A percentile compares a stretch with the other conserved stretches of the same genome.
phyloP scores from a whole-genome alignment of 2,329 filamentous ascomycete species.

The Phoma sp. region DNA sequence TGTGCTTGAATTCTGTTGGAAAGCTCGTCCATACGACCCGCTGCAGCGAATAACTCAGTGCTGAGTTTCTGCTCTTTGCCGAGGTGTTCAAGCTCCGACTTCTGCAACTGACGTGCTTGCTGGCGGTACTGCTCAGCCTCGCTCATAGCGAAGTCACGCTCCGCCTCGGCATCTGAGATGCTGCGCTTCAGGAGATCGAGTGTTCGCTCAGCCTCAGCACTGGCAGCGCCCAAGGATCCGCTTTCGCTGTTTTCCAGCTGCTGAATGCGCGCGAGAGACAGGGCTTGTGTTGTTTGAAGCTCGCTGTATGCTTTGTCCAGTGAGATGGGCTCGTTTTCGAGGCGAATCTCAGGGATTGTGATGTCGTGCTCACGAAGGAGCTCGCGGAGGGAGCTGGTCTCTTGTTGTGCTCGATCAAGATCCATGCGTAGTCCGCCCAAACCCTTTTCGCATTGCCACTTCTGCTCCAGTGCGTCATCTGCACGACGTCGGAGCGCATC shows the following conservation, averaged over 20 bases:
- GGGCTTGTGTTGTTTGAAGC: slow-evolving; percentile 72
- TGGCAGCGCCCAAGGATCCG: slow-evolving; percentile 45
- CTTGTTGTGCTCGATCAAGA: slow-evolving; percentile 90
- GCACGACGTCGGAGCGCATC: slow-evolving; percentile 82
- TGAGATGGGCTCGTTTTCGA: slow-evolving; percentile 65
- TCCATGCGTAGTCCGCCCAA: slow-evolving; percentile 92
- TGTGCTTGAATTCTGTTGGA: slow-evolving; percentile 81
- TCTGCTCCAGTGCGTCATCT: slow-evolving; percentile 92
- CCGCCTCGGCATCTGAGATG: slow-evolving; percentile 71
- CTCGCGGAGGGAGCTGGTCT: slow-evolving; percentile 81
- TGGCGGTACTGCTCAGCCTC: slow-evolving; percentile 68
- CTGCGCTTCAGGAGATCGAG: slow-evolving; percentile 71
- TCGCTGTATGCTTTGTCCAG: slow-evolving; percentile 77
- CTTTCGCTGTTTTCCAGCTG: slow-evolving; percentile 63
- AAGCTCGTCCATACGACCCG: slow-evolving; percentile 78
- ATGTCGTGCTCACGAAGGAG: slow-evolving; percentile 86
- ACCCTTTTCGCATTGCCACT: slow-evolving; percentile 94
- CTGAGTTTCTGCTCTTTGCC: slow-evolving; percentile 69
- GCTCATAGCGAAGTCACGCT: slow-evolving; percentile 73
- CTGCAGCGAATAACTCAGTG: slow-evolving; percentile 73
- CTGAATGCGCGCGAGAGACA: slow-evolving; percentile 71
- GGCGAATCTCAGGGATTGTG: slow-evolving; percentile 67
- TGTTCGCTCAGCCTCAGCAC: slow-evolving; percentile 63
- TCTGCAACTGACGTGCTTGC: slow-evolving; percentile 65
- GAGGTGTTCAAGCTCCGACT: slow-evolving; percentile 62